Conservation (phyloP, 2,329 filamentous ascomycete species). For the Cercospora sp. region DNA sequence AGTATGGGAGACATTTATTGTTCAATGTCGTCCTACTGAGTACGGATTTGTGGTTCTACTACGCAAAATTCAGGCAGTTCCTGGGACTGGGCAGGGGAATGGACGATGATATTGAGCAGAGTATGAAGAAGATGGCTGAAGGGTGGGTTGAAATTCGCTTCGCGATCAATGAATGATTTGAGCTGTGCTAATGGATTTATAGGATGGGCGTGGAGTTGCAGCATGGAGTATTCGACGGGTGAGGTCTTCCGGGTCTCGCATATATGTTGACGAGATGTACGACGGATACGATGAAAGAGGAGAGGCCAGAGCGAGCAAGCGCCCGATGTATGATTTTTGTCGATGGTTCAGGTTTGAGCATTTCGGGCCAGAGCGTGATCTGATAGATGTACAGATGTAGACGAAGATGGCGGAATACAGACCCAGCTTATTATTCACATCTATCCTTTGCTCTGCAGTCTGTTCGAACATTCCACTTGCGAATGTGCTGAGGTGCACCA, state of each 20-base stretch:
- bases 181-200: slow-evolving; percentile 19
- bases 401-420: neutral
- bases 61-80: slow-evolving; percentile 73
- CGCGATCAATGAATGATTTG: neutral
- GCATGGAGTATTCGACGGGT: slow-evolving; percentile 86
- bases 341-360: neutral
- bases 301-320: neutral
- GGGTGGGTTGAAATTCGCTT: slow-evolving; percentile 31
- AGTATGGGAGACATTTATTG: slow-evolving; percentile 75
- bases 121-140: slow-evolving; percentile 84
- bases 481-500: no score
- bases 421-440: neutral
- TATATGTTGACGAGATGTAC: neutral
- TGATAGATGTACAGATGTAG: neutral
- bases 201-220: slow-evolving; percentile 91
- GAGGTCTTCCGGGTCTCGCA: neutral
- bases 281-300: neutral
- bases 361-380: neutral
- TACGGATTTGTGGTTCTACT: slow-evolving; percentile 81
- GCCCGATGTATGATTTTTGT: neutral
- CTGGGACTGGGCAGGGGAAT: slow-evolving; percentile 78
- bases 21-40: slow-evolving; percentile 75
- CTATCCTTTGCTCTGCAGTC: neutral
- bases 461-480: neutral
- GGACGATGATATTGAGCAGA: slow-evolving; percentile 89